Evolutionary conservation across 2,329 filamentous ascomycete species (phyloP).

Genomic region (Aspergillus puulaauensis): DNA sequence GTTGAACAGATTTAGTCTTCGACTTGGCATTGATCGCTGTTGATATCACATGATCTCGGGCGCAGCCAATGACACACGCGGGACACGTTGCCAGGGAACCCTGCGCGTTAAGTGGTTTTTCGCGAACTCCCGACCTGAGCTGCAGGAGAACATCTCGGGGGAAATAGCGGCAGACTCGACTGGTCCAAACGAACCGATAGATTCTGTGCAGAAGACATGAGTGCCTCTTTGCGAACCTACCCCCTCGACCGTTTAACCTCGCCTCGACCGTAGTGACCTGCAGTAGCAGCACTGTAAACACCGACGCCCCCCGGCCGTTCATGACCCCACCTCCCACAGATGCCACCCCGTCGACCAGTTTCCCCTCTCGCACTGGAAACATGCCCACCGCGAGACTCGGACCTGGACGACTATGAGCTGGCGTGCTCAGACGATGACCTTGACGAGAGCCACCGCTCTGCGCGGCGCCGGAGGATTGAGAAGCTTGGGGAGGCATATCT

Average conservation of each 20-base stretch:
- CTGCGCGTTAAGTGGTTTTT: slow-evolving; percentile 24
- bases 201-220: slow-evolving; percentile 19
- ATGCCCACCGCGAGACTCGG: slow-evolving; percentile 23
- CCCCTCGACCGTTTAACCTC: slow-evolving; percentile 11
- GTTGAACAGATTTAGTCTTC: no score
- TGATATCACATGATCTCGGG: not conserved
- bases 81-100: slow-evolving; percentile 20
- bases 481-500: slow-evolving; percentile 42
- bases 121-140: slow-evolving; percentile 2
- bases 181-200: not conserved
- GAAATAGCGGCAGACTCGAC: not conserved
- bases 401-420: slow-evolving; percentile 28
- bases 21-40: not conserved
- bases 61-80: not conserved
- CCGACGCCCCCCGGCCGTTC: slow-evolving; percentile 3
- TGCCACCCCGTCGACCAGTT: slow-evolving; percentile 32
- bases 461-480: slow-evolving; percentile 46
- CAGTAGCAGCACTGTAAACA: slow-evolving; percentile 19
- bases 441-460: slow-evolving; percentile 28
- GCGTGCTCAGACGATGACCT: slow-evolving; percentile 42
- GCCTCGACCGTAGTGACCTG: slow-evolving; percentile 23
- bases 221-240: not conserved
- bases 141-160: not conserved
- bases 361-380: slow-evolving; percentile 39
- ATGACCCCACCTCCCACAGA: slow-evolving; percentile 22